A percentile compares a stretch with the other conserved stretches of the same genome.
phyloP scores from a whole-genome alignment of 1,139 yeast species.

The Nakaseomyces kungkrabaensis region DNA sequence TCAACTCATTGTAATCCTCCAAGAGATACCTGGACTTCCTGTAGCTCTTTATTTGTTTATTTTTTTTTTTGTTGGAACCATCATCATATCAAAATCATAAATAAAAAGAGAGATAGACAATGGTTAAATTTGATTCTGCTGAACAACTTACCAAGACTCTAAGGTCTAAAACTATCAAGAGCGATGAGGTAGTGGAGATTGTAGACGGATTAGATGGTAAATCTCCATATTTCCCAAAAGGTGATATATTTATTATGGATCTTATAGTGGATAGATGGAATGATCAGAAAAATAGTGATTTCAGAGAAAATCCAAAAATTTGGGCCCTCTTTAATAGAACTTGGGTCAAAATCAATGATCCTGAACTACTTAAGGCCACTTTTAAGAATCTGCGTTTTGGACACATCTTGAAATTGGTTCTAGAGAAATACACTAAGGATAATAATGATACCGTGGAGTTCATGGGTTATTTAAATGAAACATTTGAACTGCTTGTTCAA shows the following conservation, averaged over 20 bases:
- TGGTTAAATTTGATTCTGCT: conserved; percentile 20
- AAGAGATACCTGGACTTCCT: too few relatives aligned
- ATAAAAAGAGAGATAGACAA: not conserved
- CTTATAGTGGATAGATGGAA: conserved; percentile 57
- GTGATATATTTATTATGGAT: conserved; percentile 50
- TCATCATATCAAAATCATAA: too few relatives aligned
- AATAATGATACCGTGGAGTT: conserved; percentile 8
- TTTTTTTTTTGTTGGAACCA: not conserved
- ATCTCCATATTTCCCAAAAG: conserved; percentile 50
- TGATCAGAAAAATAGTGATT: conserved; percentile 35
- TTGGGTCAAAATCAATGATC: conserved; percentile 32
- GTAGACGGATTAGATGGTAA: conserved; percentile 36
- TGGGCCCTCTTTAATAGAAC: conserved; percentile 41
- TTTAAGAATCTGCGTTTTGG: conserved; percentile 33
- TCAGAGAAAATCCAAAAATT: conserved; percentile 34
- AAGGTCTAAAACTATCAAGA: conserved; percentile 42
- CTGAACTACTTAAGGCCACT: conserved; percentile 23
- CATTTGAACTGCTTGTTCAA: not conserved
- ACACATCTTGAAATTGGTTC: conserved; percentile 19
- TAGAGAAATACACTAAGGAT: conserved; percentile 11
- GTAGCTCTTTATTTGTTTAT: not conserved
- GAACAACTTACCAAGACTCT: conserved; percentile 56
- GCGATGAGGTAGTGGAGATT: conserved; percentile 35
- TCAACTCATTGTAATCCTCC: not conserved
- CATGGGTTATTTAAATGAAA: conserved; percentile 11